These are phyloP conservation scores for Fusarium succisae DNA, from an alignment of 2,329 filamentous ascomycete species.

Conservation along the genomic window DNA sequence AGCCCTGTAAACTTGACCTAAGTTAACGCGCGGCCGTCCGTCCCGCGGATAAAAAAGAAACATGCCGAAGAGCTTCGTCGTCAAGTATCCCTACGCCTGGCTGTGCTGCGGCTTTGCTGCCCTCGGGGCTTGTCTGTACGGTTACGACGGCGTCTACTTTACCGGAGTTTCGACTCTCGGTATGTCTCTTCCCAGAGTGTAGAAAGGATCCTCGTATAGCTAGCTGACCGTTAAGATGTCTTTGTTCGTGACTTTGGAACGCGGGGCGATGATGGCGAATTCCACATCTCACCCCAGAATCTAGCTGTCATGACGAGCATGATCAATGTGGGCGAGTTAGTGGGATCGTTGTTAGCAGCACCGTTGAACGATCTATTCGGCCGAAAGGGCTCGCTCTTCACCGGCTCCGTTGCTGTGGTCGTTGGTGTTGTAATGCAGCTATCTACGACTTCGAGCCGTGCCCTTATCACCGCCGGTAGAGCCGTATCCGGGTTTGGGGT, in stretches of 20 bases:
- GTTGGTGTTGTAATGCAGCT: slow-evolving; percentile 41
- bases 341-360: slow-evolving; percentile 48
- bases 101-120: slow-evolving; percentile 49
- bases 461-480: slow-evolving; percentile 38
- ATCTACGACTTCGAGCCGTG: slow-evolving; percentile 35
- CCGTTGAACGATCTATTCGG: slow-evolving; percentile 50
- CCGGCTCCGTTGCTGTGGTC: slow-evolving; percentile 42
- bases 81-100: slow-evolving; percentile 45
- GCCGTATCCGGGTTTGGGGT: slow-evolving; percentile 41
- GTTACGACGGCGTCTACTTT: slow-evolving; percentile 50
- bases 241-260: slow-evolving; percentile 48
- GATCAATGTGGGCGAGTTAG: slow-evolving; percentile 52
- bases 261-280: slow-evolving; percentile 40
- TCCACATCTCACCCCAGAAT: slow-evolving; percentile 40
- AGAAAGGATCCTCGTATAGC: background rate
- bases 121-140: slow-evolving; percentile 50
- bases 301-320: slow-evolving; percentile 48
- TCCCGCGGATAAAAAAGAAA: background rate
- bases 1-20: slow-evolving; percentile 15
- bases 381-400: slow-evolving; percentile 45
- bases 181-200: slow-evolving; percentile 13
- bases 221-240: slow-evolving; percentile 37
- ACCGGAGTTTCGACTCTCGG: slow-evolving; percentile 47
- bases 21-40: background rate
- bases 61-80: slow-evolving; percentile 19